These are phyloP conservation scores for Moricandia arvensis DNA, from an alignment of 345 rosid species.

Conservation along the genomic window DNA sequence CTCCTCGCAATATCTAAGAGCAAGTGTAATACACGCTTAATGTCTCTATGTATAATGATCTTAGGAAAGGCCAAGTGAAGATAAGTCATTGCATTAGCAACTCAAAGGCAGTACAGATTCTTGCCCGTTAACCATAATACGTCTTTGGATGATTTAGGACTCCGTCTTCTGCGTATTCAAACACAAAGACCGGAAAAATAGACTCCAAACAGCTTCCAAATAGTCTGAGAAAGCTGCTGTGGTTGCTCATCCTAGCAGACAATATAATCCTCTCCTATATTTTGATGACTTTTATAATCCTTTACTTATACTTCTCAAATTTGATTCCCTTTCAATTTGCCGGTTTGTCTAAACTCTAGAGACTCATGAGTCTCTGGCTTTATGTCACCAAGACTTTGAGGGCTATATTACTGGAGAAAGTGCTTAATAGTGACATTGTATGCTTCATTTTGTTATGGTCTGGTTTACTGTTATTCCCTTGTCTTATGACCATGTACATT, in stretches of 20 bases:
- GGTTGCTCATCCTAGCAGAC: too few species aligned
- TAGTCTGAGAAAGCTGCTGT: too few species aligned
- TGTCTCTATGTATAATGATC: slow-evolving; percentile 5
- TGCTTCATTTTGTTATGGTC: not conserved
- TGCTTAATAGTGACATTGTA: too few species aligned
- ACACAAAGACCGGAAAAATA: too few species aligned
- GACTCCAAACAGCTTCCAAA: too few species aligned
- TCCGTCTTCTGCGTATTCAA: too few species aligned
- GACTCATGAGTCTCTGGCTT: not conserved
- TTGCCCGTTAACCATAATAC: too few species aligned
- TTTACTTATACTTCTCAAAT: not conserved
- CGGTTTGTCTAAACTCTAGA: not conserved
- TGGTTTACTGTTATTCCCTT: not conserved
- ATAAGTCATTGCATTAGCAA: slow-evolving; percentile 11
- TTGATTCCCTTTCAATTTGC: not conserved
- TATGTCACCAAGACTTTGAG: not conserved
- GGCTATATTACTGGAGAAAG: too few species aligned
- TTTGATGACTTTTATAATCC: not conserved
- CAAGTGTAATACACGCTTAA: not conserved
- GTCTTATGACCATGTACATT: not conserved
- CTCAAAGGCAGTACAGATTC: too few species aligned
- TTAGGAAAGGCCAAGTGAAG: slow-evolving; percentile 17
- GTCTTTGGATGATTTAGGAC: too few species aligned
- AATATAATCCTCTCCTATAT: too few species aligned
- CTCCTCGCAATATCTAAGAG: not conserved